A percentile compares a stretch with the other conserved stretches of the same genome.
phyloP scores from a whole-genome alignment of 2,329 filamentous ascomycete genomes.

The Ascosphaera pollenicola region DNA sequence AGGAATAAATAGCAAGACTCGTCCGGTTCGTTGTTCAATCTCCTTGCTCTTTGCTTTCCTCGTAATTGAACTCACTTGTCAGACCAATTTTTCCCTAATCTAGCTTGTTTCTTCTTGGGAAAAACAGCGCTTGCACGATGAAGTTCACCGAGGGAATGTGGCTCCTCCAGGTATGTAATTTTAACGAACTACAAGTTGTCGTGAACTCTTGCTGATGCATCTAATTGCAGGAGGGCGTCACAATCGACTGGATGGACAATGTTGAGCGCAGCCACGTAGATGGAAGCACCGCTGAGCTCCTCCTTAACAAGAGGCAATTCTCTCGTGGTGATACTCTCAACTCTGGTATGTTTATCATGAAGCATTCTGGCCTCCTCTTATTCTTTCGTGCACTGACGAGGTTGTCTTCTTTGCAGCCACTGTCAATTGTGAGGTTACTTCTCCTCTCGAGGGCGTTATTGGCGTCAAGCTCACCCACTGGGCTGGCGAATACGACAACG shows the following conservation, averaged over 20 bases:
- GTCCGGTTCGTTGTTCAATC: background rate
- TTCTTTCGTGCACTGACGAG: background rate
- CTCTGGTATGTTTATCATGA: slow-evolving; percentile 10
- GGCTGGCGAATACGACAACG: slow-evolving; percentile 15
- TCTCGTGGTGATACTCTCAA: slow-evolving; percentile 20
- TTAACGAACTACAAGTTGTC: too few species aligned
- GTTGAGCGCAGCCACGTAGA: slow-evolving; percentile 14
- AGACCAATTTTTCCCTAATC: background rate
- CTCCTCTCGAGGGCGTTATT: slow-evolving; percentile 17
- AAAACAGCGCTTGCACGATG: background rate
- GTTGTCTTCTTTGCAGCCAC: slow-evolving; percentile 12
- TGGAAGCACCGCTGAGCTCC: slow-evolving; percentile 13
- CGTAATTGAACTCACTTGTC: background rate
- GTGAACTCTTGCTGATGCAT: background rate
- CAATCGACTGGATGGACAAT: slow-evolving; percentile 21
- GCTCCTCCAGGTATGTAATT: background rate
- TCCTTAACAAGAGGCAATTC: slow-evolving; percentile 17
- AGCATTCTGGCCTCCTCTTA: background rate
- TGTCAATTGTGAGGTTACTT: slow-evolving; percentile 13
- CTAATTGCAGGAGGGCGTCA: slow-evolving; percentile 12
- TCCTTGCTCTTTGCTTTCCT: background rate
- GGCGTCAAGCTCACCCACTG: slow-evolving; percentile 19
- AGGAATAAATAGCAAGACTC: background rate
- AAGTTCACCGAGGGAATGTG: slow-evolving; percentile 1
- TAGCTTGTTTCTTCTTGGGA: background rate